Base-by-base conservation (phyloP, 495 filamentous ascomycete species). In the Extremus antarcticus region DNA sequence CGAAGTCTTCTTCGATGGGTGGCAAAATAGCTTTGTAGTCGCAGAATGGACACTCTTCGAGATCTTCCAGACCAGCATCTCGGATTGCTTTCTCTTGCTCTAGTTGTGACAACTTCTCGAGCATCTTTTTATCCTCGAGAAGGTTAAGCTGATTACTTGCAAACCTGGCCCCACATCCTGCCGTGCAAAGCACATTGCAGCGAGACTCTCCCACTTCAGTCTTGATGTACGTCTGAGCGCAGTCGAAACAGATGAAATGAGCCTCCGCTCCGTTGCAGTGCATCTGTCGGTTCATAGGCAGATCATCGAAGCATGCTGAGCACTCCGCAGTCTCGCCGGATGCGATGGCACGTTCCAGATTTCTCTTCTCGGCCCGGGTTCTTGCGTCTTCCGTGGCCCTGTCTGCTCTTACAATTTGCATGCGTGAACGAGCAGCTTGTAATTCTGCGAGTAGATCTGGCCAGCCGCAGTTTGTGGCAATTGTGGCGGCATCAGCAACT, bases 1-100 rank as follows among this genome's bases (percentile, higher is more conserved):
- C 85, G 52, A 75, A 81, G 68, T 92, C 78, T 11, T 77, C 71
- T n/a, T 85, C 80, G 10, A 81, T 66, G 0, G 89, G 83, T 16
- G 72, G 73, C 57, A 78, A 84, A 23, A 87, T 82, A 11, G 80
- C 86, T 39, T 85, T 87, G 69, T 79, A 94, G 23, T 84, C 80
- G 67, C 89, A 95, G 66, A 90, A 91, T 1, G 89, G 88, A 58
- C 89, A 95, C 32, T 70, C 70, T 17, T 56, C 59, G 20, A 72
- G 60, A 43, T 59, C 61, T 3, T 67, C 63, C 4, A 72, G 41
- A 0, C 62, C 66, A 16, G 70, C 70, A 15, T 54, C 47, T 1
- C 78, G 74, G 21, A 95, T 73, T 25, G 76, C 78, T 21, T 82
- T 77, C 53, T 86, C 77, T 62, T 85, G 80, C 62, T 90, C 83